A percentile compares a stretch with the other conserved stretches of the same genome.
phyloP scores from a whole-genome alignment of 2,329 filamentous ascomycete genomes.

The Dactylellina leptospora region DNA sequence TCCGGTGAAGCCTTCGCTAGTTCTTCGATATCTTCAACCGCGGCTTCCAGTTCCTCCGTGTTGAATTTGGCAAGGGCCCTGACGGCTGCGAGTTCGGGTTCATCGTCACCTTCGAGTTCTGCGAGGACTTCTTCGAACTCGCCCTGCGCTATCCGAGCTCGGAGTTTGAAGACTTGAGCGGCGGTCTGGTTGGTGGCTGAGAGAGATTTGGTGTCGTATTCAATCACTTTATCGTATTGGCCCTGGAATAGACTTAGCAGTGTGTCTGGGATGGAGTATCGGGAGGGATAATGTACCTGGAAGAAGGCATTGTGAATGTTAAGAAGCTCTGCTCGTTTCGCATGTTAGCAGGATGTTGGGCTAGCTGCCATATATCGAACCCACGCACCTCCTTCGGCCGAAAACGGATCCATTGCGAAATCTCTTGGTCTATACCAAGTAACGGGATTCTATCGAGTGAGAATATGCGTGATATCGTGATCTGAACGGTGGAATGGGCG shows the following conservation, averaged over 20 bases:
- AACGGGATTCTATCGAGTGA: neutral
- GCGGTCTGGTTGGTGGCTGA: constrained; percentile 79
- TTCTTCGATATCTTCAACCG: constrained; percentile 70
- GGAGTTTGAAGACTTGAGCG: constrained; percentile 79
- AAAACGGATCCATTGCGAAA: constrained; percentile 72
- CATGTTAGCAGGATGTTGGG: too few relatives aligned
- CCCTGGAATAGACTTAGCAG: constrained; percentile 62
- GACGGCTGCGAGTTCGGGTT: constrained; percentile 79
- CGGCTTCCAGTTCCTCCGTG: constrained; percentile 69
- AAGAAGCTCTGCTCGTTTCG: constrained; percentile 68
- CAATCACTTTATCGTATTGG: constrained; percentile 84
- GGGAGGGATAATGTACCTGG: constrained; percentile 60
- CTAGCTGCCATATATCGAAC: too few relatives aligned
- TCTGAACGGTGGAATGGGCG: constrained; percentile 1
- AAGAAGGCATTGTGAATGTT: constrained; percentile 77
- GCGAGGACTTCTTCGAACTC: constrained; percentile 77
- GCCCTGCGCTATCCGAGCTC: constrained; percentile 83
- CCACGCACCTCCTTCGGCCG: constrained; percentile 68
- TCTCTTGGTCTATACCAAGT: constrained; percentile 5
- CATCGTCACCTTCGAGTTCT: constrained; percentile 71
- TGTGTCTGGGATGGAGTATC: constrained; percentile 58
- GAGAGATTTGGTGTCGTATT: constrained; percentile 83
- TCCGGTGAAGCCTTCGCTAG: constrained; percentile 74
- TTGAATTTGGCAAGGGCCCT: constrained; percentile 76
- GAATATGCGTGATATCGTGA: neutral